Percentiles rank a stretch among this genome's conserved stretches.
Conservation (phyloP, 768 basidiomycete genomes). For the Astraeus odoratus region DNA sequence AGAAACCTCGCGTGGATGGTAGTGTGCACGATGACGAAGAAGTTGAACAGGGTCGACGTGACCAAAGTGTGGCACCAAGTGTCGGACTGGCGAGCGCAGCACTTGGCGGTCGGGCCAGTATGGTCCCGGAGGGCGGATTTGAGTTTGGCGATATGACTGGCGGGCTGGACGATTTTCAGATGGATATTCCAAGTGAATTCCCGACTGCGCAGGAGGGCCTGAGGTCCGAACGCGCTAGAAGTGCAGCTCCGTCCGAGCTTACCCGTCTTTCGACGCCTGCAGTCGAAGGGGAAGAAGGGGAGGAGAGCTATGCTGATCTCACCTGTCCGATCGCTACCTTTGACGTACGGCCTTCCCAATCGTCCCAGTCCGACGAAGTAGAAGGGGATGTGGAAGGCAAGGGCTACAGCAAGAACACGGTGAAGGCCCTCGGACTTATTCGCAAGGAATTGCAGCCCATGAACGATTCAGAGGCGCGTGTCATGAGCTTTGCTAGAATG, state of each 20-base stretch:
- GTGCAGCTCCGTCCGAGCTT: conserved; percentile 46
- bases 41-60: conserved; percentile 68
- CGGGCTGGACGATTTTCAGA: conserved; percentile 61
- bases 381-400: conserved; percentile 48
- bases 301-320: conserved; percentile 62
- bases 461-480: conserved; percentile 47
- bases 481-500: conserved; percentile 72
- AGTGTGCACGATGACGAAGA: conserved; percentile 46
- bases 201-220: conserved; percentile 24
- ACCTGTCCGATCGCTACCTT: conserved; percentile 78
- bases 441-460: conserved; percentile 61
- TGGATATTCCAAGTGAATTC: conserved; percentile 53
- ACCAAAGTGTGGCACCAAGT: conserved; percentile 56
- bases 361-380: conserved; percentile 44
- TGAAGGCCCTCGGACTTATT: conserved; percentile 73
- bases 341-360: conserved; percentile 53
- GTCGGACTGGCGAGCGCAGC: conserved; percentile 49
- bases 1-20: conserved; percentile 53
- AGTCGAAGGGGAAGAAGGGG: conserved; percentile 53
- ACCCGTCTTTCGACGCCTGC: conserved; percentile 66
- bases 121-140: conserved; percentile 50
- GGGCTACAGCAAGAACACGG: conserved; percentile 84
- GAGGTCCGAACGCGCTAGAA: conserved; percentile 37
- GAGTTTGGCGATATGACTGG: conserved; percentile 55
- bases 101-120: conserved; percentile 44